Percentiles rank a stretch among this genome's conserved stretches.
phyloP scores from a whole-genome alignment of 495 filamentous ascomycete species.

The Coniosporium apollinis region DNA sequence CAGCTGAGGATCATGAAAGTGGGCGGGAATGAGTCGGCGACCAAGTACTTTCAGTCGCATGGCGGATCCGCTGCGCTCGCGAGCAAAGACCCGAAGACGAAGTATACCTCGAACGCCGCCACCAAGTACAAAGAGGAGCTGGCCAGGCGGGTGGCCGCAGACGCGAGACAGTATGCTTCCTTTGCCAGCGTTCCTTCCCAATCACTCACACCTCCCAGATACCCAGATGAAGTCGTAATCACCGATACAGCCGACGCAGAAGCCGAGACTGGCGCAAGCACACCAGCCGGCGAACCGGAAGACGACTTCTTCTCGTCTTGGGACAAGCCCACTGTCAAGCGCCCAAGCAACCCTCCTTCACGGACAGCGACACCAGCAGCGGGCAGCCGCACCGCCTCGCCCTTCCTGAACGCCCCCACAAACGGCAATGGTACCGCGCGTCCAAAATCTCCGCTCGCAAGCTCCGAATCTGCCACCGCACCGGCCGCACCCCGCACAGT shows the following conservation, averaged over 20 bases:
- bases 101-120: slow-evolving; percentile 81
- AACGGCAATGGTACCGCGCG: slow-evolving; percentile 55
- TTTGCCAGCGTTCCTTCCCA: neutral
- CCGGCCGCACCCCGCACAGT: slow-evolving; percentile 48
- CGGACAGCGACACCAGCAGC: slow-evolving; percentile 80
- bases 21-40: slow-evolving; percentile 93
- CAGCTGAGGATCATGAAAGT: slow-evolving; percentile 97
- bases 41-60: slow-evolving; percentile 92
- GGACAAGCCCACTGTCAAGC: slow-evolving; percentile 96
- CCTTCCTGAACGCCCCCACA: slow-evolving; percentile 60
- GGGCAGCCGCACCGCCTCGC: slow-evolving; percentile 66
- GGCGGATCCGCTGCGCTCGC: slow-evolving; percentile 84
- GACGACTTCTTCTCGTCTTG: slow-evolving; percentile 98
- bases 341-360: slow-evolving; percentile 83
- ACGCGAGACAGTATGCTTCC: slow-evolving; percentile 54
- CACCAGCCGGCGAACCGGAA: slow-evolving; percentile 58
- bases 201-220: slow-evolving; percentile 30
- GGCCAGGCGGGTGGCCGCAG: slow-evolving; percentile 60
- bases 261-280: slow-evolving; percentile 43
- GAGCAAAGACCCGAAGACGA: slow-evolving; percentile 89
- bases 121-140: slow-evolving; percentile 95
- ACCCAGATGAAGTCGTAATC: slow-evolving; percentile 72
- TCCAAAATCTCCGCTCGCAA: slow-evolving; percentile 64
- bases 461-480: slow-evolving; percentile 16
- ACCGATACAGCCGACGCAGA: slow-evolving; percentile 50